These are phyloP conservation scores for Canna indica DNA, from an alignment of 176 grass and related monocot species.

Conservation along the genomic window DNA sequence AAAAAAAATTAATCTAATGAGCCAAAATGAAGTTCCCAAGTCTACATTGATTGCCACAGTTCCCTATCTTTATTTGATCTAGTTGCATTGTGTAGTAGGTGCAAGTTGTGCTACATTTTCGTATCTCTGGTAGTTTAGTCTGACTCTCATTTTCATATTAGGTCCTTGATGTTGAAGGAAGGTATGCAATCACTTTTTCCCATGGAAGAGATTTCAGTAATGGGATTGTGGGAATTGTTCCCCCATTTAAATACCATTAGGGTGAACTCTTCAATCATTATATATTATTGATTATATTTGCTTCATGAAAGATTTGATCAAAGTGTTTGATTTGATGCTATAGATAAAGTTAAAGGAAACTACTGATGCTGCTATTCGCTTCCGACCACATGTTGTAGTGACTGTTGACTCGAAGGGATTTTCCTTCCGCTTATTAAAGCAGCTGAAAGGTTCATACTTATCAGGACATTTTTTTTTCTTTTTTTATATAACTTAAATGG, in stretches of 20 bases:
- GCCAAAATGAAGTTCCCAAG: no score
- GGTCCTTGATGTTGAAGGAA: slow-evolving; percentile 61
- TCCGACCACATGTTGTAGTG: slow-evolving; percentile 75
- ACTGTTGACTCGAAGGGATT: slow-evolving; percentile 94
- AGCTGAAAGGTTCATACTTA: slow-evolving; percentile 51
- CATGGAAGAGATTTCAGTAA: slow-evolving; percentile 90
- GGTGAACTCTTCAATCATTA: slow-evolving; percentile 34
- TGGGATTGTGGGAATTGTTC: slow-evolving; percentile 91
- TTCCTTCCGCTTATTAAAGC: slow-evolving; percentile 71
- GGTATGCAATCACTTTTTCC: slow-evolving; percentile 71
- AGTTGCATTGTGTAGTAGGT: no score
- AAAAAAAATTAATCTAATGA: no score
- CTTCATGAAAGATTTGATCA: background rate
- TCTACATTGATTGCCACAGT: no score
- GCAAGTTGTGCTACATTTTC: no score
- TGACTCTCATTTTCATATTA: slow-evolving; percentile 14
- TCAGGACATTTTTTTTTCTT: slow-evolving; percentile 6
- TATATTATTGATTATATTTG: slow-evolving; percentile 2
- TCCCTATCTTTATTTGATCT: no score
- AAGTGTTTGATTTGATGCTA: slow-evolving; percentile 23
- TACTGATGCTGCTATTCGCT: slow-evolving; percentile 45
- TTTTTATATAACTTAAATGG: background rate
- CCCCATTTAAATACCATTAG: slow-evolving; percentile 69
- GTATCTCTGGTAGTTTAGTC: no score
- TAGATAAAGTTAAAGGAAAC: slow-evolving; percentile 58